Evolutionary conservation across 192 early-diverging fungal genomes (phyloP).

Genomic region (Coemansia sp.): DNA sequence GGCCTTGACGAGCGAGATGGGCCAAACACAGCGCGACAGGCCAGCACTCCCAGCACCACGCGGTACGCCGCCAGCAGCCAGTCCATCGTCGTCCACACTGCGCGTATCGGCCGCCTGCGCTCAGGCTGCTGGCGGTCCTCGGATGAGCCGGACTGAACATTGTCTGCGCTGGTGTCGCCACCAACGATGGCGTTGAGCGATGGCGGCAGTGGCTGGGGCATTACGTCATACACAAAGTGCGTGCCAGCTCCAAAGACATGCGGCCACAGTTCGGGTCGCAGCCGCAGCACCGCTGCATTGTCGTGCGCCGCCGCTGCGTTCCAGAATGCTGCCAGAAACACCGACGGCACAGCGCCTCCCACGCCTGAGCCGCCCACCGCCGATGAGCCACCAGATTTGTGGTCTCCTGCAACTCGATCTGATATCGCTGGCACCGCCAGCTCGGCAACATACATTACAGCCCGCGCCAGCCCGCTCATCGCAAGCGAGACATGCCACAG

Average conservation of each 20-base stretch:
- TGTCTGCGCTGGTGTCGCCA: neutral
- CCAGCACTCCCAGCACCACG: constrained; percentile 38
- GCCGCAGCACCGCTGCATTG: constrained; percentile 40
- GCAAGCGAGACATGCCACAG: constrained; percentile 6
- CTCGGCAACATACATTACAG: neutral
- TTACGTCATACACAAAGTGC: constrained; percentile 10
- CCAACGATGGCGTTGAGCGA: neutral
- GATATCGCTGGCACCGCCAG: constrained; percentile 1
- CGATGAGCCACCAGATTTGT: neutral
- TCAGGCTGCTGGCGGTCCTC: neutral
- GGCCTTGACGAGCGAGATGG: constrained; percentile 30
- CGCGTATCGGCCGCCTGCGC: constrained; percentile 9
- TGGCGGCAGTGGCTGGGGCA: constrained; percentile 8
- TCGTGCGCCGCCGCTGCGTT: constrained; percentile 10
- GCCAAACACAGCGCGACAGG: constrained; percentile 35
- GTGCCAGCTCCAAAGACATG: constrained; percentile 21
- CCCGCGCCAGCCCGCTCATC: constrained; percentile 2
- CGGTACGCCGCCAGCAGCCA: constrained; percentile 45
- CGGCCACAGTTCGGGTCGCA: constrained; percentile 51
- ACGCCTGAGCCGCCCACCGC: constrained; percentile 5
- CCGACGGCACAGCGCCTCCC: constrained; percentile 19
- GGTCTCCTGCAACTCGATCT: neutral
- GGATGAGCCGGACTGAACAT: neutral
- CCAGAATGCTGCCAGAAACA: constrained; percentile 44
- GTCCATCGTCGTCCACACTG: constrained; percentile 44